These are phyloP conservation scores for Ensete ventricosum DNA, from an alignment of 176 grass and related monocot species.

Conservation along the genomic window DNA sequence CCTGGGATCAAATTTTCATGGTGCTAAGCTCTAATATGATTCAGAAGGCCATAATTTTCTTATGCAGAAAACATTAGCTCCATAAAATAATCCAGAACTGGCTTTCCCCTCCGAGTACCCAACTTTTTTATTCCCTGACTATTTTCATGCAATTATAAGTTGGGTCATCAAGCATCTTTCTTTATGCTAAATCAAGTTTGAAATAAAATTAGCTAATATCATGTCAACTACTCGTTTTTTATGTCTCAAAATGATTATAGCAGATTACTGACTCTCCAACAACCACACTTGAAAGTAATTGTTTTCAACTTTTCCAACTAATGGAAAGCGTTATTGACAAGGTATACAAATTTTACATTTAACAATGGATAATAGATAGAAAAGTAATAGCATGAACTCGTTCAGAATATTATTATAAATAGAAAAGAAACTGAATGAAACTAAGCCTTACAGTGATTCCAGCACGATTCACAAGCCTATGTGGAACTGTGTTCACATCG, in stretches of 20 bases:
- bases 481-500: slow-evolving; percentile 84
- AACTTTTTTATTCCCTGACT: not conserved
- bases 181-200: too few species aligned
- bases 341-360: not conserved
- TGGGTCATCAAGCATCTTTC: not conserved
- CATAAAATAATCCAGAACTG: too few species aligned
- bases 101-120: not conserved
- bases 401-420: not conserved
- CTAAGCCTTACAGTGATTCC: slow-evolving; percentile 71
- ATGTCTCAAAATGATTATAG: too few species aligned
- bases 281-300: not conserved
- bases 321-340: too few species aligned
- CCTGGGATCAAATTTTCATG: too few species aligned
- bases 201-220: not conserved
- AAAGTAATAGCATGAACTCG: not conserved
- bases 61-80: too few species aligned
- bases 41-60: too few species aligned
- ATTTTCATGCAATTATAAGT: not conserved
- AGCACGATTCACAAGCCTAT: slow-evolving; percentile 68
- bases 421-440: not conserved
- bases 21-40: too few species aligned
- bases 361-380: not conserved
- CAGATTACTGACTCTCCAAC: not conserved
- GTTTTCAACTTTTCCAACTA: too few species aligned
- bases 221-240: not conserved